Evolutionary conservation across 345 rosid genomes (phyloP).

Genomic region (Fremontodendron californicum): DNA sequence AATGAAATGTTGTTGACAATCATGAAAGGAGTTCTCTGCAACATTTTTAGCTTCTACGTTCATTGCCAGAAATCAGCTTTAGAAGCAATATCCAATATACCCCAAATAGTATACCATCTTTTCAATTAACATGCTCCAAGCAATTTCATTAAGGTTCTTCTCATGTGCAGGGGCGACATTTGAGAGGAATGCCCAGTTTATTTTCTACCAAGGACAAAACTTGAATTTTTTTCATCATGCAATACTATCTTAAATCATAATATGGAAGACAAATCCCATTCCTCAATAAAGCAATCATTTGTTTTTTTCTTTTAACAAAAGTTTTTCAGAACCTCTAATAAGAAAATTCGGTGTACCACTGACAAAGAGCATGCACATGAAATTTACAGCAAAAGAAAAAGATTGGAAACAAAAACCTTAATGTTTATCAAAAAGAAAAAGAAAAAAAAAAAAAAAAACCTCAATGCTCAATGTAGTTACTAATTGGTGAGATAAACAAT

Average conservation of each 20-base stretch:
- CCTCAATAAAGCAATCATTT: not conserved
- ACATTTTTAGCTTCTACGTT: not conserved
- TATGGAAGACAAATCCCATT: not conserved
- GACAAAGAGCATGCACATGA: not conserved
- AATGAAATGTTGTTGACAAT: not conserved
- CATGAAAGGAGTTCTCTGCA: not conserved
- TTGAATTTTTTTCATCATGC: conserved; percentile 4
- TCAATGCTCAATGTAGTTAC: not conserved
- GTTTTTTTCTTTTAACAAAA: not conserved
- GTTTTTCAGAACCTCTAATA: not conserved
- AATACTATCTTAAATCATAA: not conserved
- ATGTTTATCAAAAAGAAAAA: not conserved
- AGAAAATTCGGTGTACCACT: not conserved
- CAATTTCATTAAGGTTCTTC: conserved; percentile 3
- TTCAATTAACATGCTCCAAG: not conserved
- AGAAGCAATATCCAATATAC: not conserved
- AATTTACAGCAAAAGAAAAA: not conserved
- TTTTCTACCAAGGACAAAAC: conserved; percentile 3
- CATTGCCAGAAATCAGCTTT: not conserved
- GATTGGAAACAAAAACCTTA: not conserved
- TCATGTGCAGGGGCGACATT: not conserved
- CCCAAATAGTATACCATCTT: not conserved
- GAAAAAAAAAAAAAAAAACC: not conserved
- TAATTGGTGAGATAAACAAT: not conserved
- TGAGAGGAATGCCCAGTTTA: not conserved